Base-by-base conservation (phyloP, 257 asterid species). In the Jacaranda copaia region DNA sequence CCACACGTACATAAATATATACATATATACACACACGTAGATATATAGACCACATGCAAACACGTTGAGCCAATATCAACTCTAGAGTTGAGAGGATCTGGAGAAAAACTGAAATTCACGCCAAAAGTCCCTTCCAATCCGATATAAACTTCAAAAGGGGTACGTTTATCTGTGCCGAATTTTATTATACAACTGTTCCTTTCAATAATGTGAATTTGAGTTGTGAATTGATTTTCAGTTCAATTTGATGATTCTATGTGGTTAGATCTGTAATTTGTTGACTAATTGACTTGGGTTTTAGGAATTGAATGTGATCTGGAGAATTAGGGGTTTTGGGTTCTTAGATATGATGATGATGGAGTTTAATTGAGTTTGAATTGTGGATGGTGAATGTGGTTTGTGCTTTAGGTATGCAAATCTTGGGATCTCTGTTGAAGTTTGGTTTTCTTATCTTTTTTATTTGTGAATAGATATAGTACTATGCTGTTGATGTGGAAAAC, bases 341-440 rank as follows among this genome's bases (percentile, higher is more conserved):
- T 80, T 80, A 80, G 92, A 89, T 89, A 87, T 81, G 87, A 53
- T 72, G 51, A 59, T 68, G 73, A 48, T 25, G 77, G 63, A 67
- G 63, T 75, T 58, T 59, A 48, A 73, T 46, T 70, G 75, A 56
- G 73, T 42, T 62, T 68, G 53, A 36, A 52, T 75, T 77, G 81
- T 83, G 77, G 69, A 42, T 35, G 58, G 19, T 56, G 70, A 64
- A 6, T 73, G 19, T 56, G 70, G 46, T 35, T 51, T 70, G 75
- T 71, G 78, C 46, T 49, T 42, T 69, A 19, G 66, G 64, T 76
- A 8, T 56, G 64, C 16, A 58, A 60, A 68, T 71, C 20, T 70
- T 46, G 70, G 60, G 85, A 81, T 85, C 84, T 64, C 76, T 72
- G 51, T 32, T 20, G 81, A 52, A 45, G 73, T 80, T 56, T 18